phyloP scores from a whole-genome alignment of 768 basidiomycete species.

The Tricholoma sp. region DNA sequence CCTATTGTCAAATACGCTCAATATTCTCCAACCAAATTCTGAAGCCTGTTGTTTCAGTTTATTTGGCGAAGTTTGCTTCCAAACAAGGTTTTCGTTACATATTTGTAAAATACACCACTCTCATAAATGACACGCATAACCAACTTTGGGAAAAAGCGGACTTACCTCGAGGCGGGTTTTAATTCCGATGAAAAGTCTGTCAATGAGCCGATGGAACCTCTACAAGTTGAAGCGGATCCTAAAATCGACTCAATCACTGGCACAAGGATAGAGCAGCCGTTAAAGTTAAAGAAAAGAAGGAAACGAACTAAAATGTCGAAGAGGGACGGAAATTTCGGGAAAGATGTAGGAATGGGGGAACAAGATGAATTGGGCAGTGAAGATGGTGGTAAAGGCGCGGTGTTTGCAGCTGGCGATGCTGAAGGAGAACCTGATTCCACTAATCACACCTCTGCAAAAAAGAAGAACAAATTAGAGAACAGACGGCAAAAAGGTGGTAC shows the following conservation, averaged over 20 bases:
- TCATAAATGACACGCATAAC: conserved; percentile 66
- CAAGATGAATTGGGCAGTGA: conserved; percentile 12
- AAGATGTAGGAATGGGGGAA: conserved; percentile 15
- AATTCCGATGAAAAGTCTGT: conserved; percentile 14
- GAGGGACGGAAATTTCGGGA: conserved; percentile 28
- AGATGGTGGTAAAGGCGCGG: conserved; percentile 5
- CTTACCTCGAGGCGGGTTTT: conserved; percentile 63
- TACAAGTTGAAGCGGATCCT: background rate
- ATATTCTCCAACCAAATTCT: too few species aligned
- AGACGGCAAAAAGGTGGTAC: conserved; percentile 24
- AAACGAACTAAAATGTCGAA: conserved; percentile 49
- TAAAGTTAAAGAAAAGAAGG: conserved; percentile 55
- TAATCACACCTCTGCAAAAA: conserved; percentile 15
- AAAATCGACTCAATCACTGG: conserved; percentile 3
- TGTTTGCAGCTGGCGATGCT: background rate
- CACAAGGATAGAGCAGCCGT: conserved; percentile 18
- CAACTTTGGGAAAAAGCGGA: conserved; percentile 69
- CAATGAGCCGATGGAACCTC: conserved; percentile 8
- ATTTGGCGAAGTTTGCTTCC: background rate
- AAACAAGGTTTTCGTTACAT: background rate
- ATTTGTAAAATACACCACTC: too few species aligned
- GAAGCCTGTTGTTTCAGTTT: too few species aligned
- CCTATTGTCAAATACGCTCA: too few species aligned
- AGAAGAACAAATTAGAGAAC: conserved; percentile 26
- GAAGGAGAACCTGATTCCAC: conserved; percentile 1